Percentiles rank a stretch among this genome's conserved stretches.
Evolutionary conservation across 805 yeast genomes (phyloP).

Genomic region (Aciculoconidium aculeatum): DNA sequence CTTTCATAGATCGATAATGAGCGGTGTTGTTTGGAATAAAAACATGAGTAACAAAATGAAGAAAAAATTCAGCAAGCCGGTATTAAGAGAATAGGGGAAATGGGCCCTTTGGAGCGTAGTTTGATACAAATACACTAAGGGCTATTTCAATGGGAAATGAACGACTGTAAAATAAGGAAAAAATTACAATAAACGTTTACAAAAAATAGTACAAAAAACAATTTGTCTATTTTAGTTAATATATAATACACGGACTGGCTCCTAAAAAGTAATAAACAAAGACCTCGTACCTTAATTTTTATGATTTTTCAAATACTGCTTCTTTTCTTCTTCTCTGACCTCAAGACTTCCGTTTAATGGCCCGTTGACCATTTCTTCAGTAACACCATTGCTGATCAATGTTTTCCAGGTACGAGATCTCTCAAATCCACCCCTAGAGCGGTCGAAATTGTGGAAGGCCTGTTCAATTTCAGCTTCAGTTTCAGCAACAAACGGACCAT

Average conservation of each 20-base stretch:
- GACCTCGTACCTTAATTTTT: too few species aligned
- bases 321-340: constrained; percentile 21
- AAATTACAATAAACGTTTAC: too few species aligned
- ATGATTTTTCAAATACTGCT: constrained; percentile 4
- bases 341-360: constrained; percentile 30
- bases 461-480: constrained; percentile 57
- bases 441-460: constrained; percentile 70
- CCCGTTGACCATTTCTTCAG: constrained; percentile 36
- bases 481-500: constrained; percentile 88
- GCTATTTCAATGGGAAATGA: too few species aligned
- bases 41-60: constrained; percentile 51
- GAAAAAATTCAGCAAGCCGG: constrained; percentile 18
- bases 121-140: too few species aligned
- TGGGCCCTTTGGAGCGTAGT: too few species aligned
- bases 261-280: too few species aligned
- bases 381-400: constrained; percentile 40
- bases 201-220: too few species aligned
- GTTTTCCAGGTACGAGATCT: constrained; percentile 59
- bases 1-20: constrained; percentile 38
- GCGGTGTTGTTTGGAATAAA: constrained; percentile 61
- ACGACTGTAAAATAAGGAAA: too few species aligned
- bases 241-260: too few species aligned
- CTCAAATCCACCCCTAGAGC: constrained; percentile 64
- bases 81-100: too few species aligned
- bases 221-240: too few species aligned